phyloP scores from a whole-genome alignment of 768 basidiomycete genomes.

The Omphalotus guepiniiformis region DNA sequence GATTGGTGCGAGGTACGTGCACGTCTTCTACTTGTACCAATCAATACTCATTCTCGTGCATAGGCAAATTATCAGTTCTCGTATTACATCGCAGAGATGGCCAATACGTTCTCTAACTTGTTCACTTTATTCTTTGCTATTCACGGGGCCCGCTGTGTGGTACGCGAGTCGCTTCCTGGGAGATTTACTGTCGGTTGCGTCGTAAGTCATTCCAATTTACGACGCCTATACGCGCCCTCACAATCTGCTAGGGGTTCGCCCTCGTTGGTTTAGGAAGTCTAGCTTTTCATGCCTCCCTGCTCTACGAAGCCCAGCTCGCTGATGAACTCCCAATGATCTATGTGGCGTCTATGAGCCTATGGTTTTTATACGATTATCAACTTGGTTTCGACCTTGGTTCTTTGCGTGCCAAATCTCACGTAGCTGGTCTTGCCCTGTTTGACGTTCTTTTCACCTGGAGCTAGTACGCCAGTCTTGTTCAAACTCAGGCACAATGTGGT shows the following conservation, averaged over 20 bases:
- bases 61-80: constrained; percentile 78
- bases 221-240: neutral
- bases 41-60: neutral
- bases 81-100: constrained; percentile 72
- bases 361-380: constrained; percentile 53
- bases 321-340: constrained; percentile 86
- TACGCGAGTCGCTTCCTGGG: constrained; percentile 31
- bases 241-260: constrained; percentile 48
- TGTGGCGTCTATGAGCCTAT: constrained; percentile 56
- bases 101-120: constrained; percentile 71
- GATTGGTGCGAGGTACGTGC: constrained; percentile 67
- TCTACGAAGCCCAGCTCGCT: constrained; percentile 72
- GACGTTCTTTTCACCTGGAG: constrained; percentile 63
- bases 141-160: constrained; percentile 38
- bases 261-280: constrained; percentile 75
- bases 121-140: constrained; percentile 52
- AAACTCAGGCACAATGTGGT: neutral
- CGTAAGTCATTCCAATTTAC: constrained; percentile 22
- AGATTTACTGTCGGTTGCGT: constrained; percentile 40
- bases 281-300: constrained; percentile 74
- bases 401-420: constrained; percentile 34
- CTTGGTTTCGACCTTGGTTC: constrained; percentile 43
- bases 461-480: constrained; percentile 51
- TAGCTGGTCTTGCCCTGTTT: constrained; percentile 38
- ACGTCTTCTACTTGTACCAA: neutral